Conservation (phyloP, 306 rosid genomes). For the Vigna reflexopilosa region DNA sequence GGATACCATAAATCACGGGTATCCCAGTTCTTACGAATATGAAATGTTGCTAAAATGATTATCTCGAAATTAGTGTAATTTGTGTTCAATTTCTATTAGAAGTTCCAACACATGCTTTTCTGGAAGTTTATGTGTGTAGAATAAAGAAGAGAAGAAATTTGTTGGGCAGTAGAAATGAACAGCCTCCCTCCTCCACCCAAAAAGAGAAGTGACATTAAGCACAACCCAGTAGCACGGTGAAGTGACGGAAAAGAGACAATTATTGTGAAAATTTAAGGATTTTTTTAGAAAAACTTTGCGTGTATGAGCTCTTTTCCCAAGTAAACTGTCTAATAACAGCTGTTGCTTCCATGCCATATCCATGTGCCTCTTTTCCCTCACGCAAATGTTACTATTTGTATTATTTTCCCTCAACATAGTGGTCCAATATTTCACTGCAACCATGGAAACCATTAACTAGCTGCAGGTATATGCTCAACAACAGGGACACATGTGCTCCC, state of each 20-base stretch:
- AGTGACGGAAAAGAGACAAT: constrained; percentile 19
- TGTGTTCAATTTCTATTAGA: too few relatives aligned
- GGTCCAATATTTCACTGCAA: constrained; percentile 36
- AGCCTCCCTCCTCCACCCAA: background rate
- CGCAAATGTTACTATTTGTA: background rate
- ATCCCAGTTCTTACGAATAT: too few relatives aligned
- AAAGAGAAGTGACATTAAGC: background rate
- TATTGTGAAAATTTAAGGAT: constrained; percentile 25
- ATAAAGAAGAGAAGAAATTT: background rate
- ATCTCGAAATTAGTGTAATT: too few relatives aligned
- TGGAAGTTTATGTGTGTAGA: too few relatives aligned
- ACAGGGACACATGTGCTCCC: constrained; percentile 41
- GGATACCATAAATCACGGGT: too few relatives aligned
- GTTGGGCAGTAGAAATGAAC: background rate
- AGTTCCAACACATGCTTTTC: too few relatives aligned
- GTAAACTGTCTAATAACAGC: constrained; percentile 51
- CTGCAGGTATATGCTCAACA: background rate
- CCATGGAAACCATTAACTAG: constrained; percentile 15
- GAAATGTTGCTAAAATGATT: too few relatives aligned
- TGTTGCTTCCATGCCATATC: constrained; percentile 49
- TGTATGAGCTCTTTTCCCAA: constrained; percentile 45
- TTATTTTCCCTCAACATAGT: constrained; percentile 1
- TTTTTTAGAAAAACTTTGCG: background rate
- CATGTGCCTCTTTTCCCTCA: constrained; percentile 34
- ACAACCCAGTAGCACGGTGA: background rate